Percentiles rank a stretch among this genome's conserved stretches.
phyloP scores from a whole-genome alignment of 176 grass and related monocot genomes.

The Thalia dealbata region DNA sequence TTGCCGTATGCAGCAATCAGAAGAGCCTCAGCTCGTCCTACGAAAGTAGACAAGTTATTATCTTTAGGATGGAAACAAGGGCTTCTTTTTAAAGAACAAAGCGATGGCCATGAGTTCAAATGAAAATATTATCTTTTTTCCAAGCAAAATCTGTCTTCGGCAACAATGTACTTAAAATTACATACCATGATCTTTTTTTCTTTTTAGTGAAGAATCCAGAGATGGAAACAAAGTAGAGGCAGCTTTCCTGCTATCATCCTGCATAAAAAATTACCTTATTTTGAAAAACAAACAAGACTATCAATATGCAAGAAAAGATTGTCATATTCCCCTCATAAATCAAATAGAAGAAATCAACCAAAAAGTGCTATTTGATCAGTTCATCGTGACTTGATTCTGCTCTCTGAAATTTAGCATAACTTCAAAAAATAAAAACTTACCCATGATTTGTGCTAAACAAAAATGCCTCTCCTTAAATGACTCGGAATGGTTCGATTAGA shows the following conservation, averaged over 20 bases:
- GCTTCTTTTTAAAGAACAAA: neutral
- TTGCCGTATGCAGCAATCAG: slow-evolving; percentile 82
- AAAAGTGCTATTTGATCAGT: neutral
- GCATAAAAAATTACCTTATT: neutral
- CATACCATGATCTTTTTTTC: slow-evolving; percentile 95
- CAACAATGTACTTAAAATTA: neutral
- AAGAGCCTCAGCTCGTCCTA: slow-evolving; percentile 96
- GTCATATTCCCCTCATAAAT: neutral
- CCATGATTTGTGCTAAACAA: too few species aligned
- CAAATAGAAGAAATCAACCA: neutral
- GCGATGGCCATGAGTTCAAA: neutral
- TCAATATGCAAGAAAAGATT: neutral
- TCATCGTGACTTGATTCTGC: neutral
- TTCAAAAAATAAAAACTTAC: too few species aligned
- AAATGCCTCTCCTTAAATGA: too few species aligned
- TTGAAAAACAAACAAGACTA: neutral
- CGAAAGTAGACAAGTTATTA: neutral
- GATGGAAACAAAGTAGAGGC: slow-evolving; percentile 72
- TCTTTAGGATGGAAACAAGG: neutral
- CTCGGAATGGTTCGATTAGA: too few species aligned
- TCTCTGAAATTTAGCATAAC: neutral
- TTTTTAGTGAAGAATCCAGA: slow-evolving; percentile 38
- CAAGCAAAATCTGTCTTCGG: neutral
- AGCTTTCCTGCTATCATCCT: slow-evolving; percentile 91
- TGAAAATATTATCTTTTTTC: neutral